Evolutionary conservation across 257 asterid genomes (phyloP), one percentile per base, ranked within the genome.

Genomic region (Fraxinus pennsylvanica): DNA sequence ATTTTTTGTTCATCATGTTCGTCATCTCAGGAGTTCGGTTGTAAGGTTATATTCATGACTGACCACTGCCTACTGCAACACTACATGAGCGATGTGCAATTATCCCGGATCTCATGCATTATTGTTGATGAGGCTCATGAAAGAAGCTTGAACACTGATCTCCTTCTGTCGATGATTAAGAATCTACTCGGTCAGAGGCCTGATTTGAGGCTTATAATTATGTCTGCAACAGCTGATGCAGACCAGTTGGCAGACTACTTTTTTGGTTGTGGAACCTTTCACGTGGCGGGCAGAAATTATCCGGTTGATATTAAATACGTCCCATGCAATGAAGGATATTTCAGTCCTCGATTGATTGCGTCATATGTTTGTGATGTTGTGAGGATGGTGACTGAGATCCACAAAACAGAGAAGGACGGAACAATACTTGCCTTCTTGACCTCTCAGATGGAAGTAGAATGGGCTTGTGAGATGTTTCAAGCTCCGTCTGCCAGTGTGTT

Each of bases 181-280:
- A 87, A 86, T 32, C 82, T 93, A 79, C 91, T 95, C 19, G 71
- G 88, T 80, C 88, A 74, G 86, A 93, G 96, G 86, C 84, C 84
- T 30, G 81, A 78, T 82, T 87, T 95, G 80, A 90, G 96, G 91
- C 96, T 95, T 78, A 71, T 95, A 74, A 89, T 95, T 74, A 95
- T 93, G 98, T 95, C 99, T 82, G 99, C 99, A 41, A 95, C 99
- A 69, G 98, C 90, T 72, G 90, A 95, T 85, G 96, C 99, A 21
- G 77, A 82, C 73, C 98, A 90, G 85, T 92, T 93, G 57, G 82
- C 97, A 0, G 77, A 86, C 70, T 95, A 93, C 86, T 95, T 91
- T 76, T 88, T 85, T 73, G 94, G 90, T 63, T 93, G 98, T 83
- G 86, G 88, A 79, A 87, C 86, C 65, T 79, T 90, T 81, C 90